Evolutionary conservation across 2,329 filamentous ascomycete genomes (phyloP).

Genomic region (Leptographium procerum): DNA sequence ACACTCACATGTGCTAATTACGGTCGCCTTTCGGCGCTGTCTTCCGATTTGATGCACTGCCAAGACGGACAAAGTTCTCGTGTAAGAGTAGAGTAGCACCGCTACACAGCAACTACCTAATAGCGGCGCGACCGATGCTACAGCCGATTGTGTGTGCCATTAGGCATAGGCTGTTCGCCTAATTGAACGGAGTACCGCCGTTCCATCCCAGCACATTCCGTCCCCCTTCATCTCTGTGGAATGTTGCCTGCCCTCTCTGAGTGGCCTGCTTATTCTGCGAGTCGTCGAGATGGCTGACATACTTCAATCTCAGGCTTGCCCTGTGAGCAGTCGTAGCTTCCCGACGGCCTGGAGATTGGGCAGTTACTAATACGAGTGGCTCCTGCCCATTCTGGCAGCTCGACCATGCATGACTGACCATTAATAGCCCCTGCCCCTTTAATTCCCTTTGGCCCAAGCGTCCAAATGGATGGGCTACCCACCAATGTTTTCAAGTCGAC

Average conservation of each 20-base stretch:
- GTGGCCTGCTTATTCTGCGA: neutral
- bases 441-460: neutral
- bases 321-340: neutral
- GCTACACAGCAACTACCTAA: neutral
- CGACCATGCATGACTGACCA: neutral
- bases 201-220: neutral
- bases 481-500: neutral
- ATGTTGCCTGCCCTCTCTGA: neutral
- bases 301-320: neutral
- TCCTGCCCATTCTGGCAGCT: neutral
- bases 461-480: neutral
- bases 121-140: neutral
- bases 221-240: neutral
- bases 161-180: neutral
- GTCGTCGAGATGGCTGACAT: neutral
- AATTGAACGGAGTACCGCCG: too few relatives aligned
- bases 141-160: neutral
- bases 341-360: neutral
- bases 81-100: neutral
- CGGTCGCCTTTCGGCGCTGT: neutral
- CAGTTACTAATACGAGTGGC: too few relatives aligned
- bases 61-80: neutral
- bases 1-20: neutral
- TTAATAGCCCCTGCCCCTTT: neutral
- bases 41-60: neutral